phyloP scores from a whole-genome alignment of 148 eudicot species.

The Amaranthus cruentus region DNA sequence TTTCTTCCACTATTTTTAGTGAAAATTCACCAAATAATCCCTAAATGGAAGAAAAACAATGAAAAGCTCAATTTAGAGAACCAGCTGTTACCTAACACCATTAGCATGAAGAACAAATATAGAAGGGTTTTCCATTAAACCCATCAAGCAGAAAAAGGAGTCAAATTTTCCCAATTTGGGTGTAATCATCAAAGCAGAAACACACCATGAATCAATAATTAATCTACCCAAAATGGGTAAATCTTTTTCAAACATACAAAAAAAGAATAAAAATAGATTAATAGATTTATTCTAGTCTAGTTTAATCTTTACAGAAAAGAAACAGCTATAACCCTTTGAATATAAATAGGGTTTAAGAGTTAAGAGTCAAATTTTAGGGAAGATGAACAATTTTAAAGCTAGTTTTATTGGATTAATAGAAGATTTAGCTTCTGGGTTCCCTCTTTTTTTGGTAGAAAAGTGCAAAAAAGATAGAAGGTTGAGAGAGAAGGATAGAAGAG shows the following conservation, averaged over 20 bases:
- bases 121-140: constrained; percentile 1
- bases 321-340: constrained; percentile 16
- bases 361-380: too few species aligned
- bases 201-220: too few species aligned
- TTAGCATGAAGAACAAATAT: constrained; percentile 2
- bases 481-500: too few species aligned
- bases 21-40: constrained; percentile 10
- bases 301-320: constrained; percentile 8
- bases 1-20: background rate
- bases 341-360: constrained; percentile 10
- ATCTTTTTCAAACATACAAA: too few species aligned
- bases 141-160: background rate
- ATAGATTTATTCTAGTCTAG: background rate
- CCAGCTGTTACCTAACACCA: constrained; percentile 3
- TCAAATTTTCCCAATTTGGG: background rate
- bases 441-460: too few species aligned
- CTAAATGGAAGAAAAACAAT: background rate
- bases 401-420: too few species aligned
- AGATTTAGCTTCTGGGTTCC: too few species aligned
- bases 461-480: too few species aligned
- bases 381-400: too few species aligned
- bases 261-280: background rate
- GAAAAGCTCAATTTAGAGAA: constrained; percentile 7
- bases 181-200: too few species aligned
- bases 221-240: too few species aligned